Percentiles rank a stretch among this genome's conserved stretches.
phyloP scores from a whole-genome alignment of 2,329 filamentous ascomycete species.

The Graphilbum sp. region DNA sequence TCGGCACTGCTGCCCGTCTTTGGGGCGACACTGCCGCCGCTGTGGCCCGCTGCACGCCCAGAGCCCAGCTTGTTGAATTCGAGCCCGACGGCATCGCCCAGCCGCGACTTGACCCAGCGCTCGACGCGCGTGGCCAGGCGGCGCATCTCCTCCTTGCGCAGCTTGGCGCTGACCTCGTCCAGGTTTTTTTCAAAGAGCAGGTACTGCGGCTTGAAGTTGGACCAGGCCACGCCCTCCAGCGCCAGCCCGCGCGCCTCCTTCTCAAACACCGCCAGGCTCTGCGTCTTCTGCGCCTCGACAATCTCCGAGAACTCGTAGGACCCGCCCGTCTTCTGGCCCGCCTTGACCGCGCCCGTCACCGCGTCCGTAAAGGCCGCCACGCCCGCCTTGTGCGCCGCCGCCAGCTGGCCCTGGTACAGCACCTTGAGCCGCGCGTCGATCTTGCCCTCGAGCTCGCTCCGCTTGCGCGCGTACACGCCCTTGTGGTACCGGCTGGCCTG shows the following conservation, averaged over 20 bases:
- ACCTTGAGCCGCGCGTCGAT: constrained; percentile 77
- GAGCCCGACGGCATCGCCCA: constrained; percentile 74
- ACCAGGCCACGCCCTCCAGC: constrained; percentile 74
- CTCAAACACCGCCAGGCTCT: constrained; percentile 59
- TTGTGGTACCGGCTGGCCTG: constrained; percentile 95
- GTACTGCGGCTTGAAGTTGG: constrained; percentile 68
- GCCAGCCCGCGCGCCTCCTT: constrained; percentile 55
- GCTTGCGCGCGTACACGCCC: constrained; percentile 78
- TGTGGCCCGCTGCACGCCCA: constrained; percentile 54
- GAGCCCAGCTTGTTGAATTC: constrained; percentile 94
- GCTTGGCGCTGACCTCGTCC: constrained; percentile 66
- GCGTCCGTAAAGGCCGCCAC: constrained; percentile 74
- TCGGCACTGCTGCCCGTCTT: no score
- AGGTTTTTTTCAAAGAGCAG: constrained; percentile 77
- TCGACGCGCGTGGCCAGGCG: constrained; percentile 81
- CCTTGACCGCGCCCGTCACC: constrained; percentile 74
- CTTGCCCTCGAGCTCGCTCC: constrained; percentile 68
- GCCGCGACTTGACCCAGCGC: constrained; percentile 77
- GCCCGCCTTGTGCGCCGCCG: constrained; percentile 76
- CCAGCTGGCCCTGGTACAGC: constrained; percentile 76
- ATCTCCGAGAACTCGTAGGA: constrained; percentile 93
- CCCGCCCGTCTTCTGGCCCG: constrained; percentile 79
- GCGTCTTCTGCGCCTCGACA: constrained; percentile 65
- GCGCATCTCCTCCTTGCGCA: constrained; percentile 93
- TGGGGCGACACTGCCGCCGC: no score